Conservation (phyloP, 1,284 basidiomycete species). For the Trichosporon ovoides region DNA sequence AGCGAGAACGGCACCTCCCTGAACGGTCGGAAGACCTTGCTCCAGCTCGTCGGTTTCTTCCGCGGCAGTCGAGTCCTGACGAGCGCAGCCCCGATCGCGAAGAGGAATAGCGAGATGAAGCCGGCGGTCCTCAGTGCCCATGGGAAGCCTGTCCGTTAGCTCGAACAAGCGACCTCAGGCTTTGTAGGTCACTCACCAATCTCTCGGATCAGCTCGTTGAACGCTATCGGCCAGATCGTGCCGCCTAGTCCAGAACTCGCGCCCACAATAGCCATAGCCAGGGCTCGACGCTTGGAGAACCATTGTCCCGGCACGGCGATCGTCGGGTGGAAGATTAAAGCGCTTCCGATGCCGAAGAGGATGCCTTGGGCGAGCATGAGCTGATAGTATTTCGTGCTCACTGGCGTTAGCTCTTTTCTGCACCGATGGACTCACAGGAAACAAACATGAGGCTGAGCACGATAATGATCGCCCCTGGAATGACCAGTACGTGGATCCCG, state of each 20-base stretch:
- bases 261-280: conserved; percentile 33
- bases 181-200: conserved; percentile 16
- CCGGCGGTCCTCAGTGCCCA: conserved; percentile 27
- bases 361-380: conserved; percentile 25
- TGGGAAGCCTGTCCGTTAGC: conserved; percentile 14
- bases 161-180: too few species aligned
- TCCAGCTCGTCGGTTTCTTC: conserved; percentile 19
- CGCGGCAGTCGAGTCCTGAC: conserved; percentile 22
- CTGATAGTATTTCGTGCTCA: conserved; percentile 60
- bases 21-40: conserved; percentile 19
- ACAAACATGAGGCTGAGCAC: conserved; percentile 33
- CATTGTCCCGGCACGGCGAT: conserved; percentile 55
- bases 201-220: conserved; percentile 27
- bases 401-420: conserved; percentile 29
- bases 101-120: conserved; percentile 26
- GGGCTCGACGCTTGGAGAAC: conserved; percentile 37
- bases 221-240: conserved; percentile 33
- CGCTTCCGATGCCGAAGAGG: conserved; percentile 31
- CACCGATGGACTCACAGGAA: not conserved
- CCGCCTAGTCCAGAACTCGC: conserved; percentile 43
- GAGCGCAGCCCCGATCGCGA: conserved; percentile 17
- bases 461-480: conserved; percentile 53
- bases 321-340: conserved; percentile 54
- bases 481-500: conserved; percentile 46
- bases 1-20: not conserved